Conservation (phyloP, 352 stramenopile genomes). For the Phytophthora pluvialis region DNA sequence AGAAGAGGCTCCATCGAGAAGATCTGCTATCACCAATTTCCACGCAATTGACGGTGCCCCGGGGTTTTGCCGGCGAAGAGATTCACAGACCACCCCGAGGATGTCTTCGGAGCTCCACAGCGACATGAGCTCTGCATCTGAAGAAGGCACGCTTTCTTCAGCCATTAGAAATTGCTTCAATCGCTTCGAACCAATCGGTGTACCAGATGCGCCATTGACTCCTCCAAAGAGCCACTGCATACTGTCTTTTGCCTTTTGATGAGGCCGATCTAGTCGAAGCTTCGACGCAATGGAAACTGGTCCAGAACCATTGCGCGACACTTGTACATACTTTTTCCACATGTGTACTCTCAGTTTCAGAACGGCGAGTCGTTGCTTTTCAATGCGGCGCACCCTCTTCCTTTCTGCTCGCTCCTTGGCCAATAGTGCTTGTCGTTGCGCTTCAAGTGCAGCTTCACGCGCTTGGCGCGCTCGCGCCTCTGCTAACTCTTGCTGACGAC, state of each 20-base stretch:
- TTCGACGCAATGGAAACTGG: slow-evolving; percentile 49
- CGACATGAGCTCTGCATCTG: slow-evolving; percentile 21
- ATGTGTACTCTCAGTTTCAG: slow-evolving; percentile 62
- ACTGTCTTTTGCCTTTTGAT: slow-evolving; percentile 53
- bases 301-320: slow-evolving; percentile 45
- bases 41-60: slow-evolving; percentile 41
- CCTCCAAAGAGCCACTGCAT: slow-evolving; percentile 54
- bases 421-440: slow-evolving; percentile 52
- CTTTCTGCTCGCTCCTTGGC: slow-evolving; percentile 49
- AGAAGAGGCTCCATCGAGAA: slow-evolving; percentile 56
- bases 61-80: slow-evolving; percentile 33
- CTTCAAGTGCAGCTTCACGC: slow-evolving; percentile 55
- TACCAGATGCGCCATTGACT: slow-evolving; percentile 12
- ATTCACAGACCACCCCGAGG: slow-evolving; percentile 33
- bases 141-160: slow-evolving; percentile 14
- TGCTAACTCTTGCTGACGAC: slow-evolving; percentile 49
- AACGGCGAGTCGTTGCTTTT: slow-evolving; percentile 59
- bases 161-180: slow-evolving; percentile 24
- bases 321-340: slow-evolving; percentile 74
- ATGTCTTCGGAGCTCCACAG: slow-evolving; percentile 50
- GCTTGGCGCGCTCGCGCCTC: slow-evolving; percentile 47
- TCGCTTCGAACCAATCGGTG: slow-evolving; percentile 35
- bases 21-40: slow-evolving; percentile 81
- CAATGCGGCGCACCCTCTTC: slow-evolving; percentile 36
- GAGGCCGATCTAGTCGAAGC: slow-evolving; percentile 36